Percentiles rank a stretch among this genome's conserved stretches.
Conservation (phyloP, 208 protist species). For the Trypanosoma lewisi region DNA sequence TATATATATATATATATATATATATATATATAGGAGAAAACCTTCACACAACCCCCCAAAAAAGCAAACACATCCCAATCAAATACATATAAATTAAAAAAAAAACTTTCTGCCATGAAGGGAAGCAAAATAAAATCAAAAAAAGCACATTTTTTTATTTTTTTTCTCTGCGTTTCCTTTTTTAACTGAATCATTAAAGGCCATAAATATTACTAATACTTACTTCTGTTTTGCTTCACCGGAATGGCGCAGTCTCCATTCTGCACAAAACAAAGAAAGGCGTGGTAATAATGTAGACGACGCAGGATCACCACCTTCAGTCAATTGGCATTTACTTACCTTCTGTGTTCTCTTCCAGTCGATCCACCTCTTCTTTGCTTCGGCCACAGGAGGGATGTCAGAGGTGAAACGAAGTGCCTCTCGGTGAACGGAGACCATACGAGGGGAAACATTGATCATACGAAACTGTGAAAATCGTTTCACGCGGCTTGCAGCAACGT, state of each 20-base stretch:
- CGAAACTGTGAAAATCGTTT: constrained; percentile 65
- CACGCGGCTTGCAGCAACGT: constrained; percentile 85
- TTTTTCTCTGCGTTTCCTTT: background rate
- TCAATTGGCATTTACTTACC: background rate
- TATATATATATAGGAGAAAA: no score
- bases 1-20: constrained; percentile 11
- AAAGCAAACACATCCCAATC: no score
- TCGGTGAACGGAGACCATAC: constrained; percentile 69
- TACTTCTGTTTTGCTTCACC: constrained; percentile 9
- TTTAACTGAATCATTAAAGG: no score
- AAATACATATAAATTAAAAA: no score
- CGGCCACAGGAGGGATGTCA: constrained; percentile 24
- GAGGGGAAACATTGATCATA: constrained; percentile 65
- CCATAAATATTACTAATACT: no score
- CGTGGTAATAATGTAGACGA: background rate
- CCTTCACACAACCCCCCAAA: no score
- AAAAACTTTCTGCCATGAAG: background rate
- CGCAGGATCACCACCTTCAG: background rate
- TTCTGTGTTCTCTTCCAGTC: constrained; percentile 23
- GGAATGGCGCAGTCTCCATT: constrained; percentile 23
- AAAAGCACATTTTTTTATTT: no score
- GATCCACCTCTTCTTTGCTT: constrained; percentile 29
- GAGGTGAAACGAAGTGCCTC: constrained; percentile 59
- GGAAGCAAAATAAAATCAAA: no score
- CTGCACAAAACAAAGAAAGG: constrained; percentile 18